phyloP scores from a whole-genome alignment of 2,329 filamentous ascomycete species.

The Cercospora brassicicola region DNA sequence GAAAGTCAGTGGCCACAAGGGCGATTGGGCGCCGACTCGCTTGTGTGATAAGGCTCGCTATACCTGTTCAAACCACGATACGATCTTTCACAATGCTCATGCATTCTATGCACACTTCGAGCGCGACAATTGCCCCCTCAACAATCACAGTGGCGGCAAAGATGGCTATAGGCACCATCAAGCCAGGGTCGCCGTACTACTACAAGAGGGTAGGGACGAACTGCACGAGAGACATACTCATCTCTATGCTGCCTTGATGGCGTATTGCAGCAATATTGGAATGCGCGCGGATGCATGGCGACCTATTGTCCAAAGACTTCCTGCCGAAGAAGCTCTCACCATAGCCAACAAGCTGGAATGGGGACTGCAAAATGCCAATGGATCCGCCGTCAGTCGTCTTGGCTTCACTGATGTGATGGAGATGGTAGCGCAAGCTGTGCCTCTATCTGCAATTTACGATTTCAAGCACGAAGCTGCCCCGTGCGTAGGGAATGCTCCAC shows the following conservation, averaged over 20 bases:
- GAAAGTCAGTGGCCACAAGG: conserved; percentile 6
- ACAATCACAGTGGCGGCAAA: conserved; percentile 1
- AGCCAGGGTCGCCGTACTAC: neutral
- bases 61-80: conserved; percentile 7
- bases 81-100: conserved; percentile 4
- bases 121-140: conserved; percentile 6
- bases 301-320: neutral
- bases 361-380: conserved; percentile 1
- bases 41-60: conserved; percentile 6
- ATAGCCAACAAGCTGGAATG: conserved; percentile 13
- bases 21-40: neutral
- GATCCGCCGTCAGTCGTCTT: conserved; percentile 8
- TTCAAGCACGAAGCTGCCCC: neutral
- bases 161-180: conserved; percentile 12
- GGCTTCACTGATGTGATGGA: conserved; percentile 9
- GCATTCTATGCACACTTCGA: conserved; percentile 15
- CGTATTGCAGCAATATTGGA: conserved; percentile 2
- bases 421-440: conserved; percentile 8
- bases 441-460: neutral
- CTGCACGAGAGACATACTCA: neutral
- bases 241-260: conserved; percentile 1
- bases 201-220: conserved; percentile 14
- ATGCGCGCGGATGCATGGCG: conserved; percentile 2
- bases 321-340: conserved; percentile 1
- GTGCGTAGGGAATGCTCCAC: neutral